Evolutionary conservation across 202 grass and related monocot genomes (phyloP), one percentile per base, ranked within the genome.

Genomic region (Thinopyrum obtusiflorum): DNA sequence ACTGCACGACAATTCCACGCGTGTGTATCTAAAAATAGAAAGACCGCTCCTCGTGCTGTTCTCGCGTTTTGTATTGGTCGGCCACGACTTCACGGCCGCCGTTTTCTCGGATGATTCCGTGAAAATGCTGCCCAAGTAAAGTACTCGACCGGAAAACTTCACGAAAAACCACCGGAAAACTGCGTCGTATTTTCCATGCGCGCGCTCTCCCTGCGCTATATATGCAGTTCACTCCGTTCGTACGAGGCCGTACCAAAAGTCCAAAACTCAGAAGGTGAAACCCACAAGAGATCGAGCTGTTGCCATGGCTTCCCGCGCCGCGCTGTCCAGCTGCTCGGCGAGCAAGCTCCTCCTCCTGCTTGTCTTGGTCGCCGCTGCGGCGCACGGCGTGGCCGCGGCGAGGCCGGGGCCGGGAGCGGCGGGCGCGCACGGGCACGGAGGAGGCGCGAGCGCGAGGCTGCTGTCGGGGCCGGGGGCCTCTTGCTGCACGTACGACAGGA

Each of bases 401-500:
- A 80, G 65, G 26, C 1, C 20, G 51, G 65, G 18, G 11, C 64
- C 74, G 47, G 15, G 1, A 0, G 46, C 2, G 47, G 1, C 11
- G 6, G 49, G 49, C 49, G 15, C 5, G 47, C 15, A 17, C 14
- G 46, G 46, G 14, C 14, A 6, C 14, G 47, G 15, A 1, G 47
- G 47, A 18, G 15, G 4, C 47, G 21, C 21, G 21, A 4, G 23
- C 7, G 42, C 40, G 10, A 29, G 67, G 4, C 15, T 31, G 77
- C 51, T 61, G 35, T 13, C 57, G n/a, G 65, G 0, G 63, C 26
- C 51, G 7, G 65, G 60, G 20, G 9, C 69, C 1, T 85, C 87
- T 9, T 81, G 87, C 82, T 89, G 87, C 87, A 89, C 82, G 10
- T 1, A 85, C 2, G 47, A 89, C 2, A 27, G 9, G 70, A 89